Base-by-base conservation (phyloP, 208 protist genomes). In the Leptomonas pyrrhocoris region DNA sequence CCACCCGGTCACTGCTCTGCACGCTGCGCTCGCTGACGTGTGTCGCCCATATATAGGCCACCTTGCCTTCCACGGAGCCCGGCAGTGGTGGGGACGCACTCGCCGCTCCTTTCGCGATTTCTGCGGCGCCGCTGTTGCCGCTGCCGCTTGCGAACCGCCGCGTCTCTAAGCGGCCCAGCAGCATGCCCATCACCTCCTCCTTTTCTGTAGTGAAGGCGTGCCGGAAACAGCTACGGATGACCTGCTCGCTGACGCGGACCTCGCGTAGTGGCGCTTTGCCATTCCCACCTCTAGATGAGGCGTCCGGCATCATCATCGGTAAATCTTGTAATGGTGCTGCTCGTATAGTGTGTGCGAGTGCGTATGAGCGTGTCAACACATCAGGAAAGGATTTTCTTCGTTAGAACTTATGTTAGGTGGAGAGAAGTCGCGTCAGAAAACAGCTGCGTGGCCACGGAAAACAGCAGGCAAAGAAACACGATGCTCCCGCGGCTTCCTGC, bases 171-270 rank as follows among this genome's bases (percentile, higher is more conserved):
- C 78, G 68, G 56, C 92, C 88, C 0, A 95, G 67, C 34, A 92
- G 77, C 46, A 95, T 48, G 9, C 92, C 86, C 80, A 93, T 91
- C 23, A 97, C 83, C 73, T 95, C 90, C 66, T 95, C 88, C 46
- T 87, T 80, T 43, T 93, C 86, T 2, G 84, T 94, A 9, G 78
- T 83, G 46, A 92, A 82, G 42, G 90, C 86, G 55, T 97, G 90
- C 2, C 67, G 46, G 11, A 93, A 56, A 64, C 93, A 94, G n/a
- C 74, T 67, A 51, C 86, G 72, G 18, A 89, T 54, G 19, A 94
- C 89, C 27, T 62, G 81, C 30, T 94, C 79, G 2, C 73, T 77
- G 2, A 95, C 53, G 34, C 36, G 66, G 16, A 95, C 81, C n/a
- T 80, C 73, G 31, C 78, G 74, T 19, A 90, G 79, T 18, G 76